Evolutionary conservation across 1,284 basidiomycete species (phyloP).

Genomic region (Polyporus tsugae): DNA sequence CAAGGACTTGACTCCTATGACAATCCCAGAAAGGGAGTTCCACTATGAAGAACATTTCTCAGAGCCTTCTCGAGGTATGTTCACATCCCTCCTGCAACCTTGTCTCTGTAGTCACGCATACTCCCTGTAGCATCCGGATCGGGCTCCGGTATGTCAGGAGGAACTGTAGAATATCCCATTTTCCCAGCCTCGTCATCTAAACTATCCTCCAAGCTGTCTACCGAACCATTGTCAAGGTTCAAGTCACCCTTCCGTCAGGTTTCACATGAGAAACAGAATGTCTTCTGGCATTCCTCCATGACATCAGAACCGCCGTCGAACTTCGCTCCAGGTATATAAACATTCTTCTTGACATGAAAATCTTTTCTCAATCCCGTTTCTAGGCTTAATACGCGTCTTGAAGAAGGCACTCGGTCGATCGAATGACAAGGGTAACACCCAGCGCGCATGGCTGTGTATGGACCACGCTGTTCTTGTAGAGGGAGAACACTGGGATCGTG

Average conservation of each 20-base stretch:
- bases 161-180: neutral
- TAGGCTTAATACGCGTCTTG: constrained; percentile 76
- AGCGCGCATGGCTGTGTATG: constrained; percentile 72
- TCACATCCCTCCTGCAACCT: neutral
- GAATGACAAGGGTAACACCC: constrained; percentile 58
- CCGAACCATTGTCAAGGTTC: constrained; percentile 11
- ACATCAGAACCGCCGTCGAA: constrained; percentile 65
- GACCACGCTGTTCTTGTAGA: constrained; percentile 67
- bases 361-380: constrained; percentile 34
- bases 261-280: constrained; percentile 46
- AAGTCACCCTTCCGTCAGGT: constrained; percentile 21
- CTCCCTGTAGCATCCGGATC: constrained; percentile 7
- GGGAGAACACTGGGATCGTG: constrained; percentile 63
- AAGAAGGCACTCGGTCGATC: constrained; percentile 61
- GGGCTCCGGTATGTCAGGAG: constrained; percentile 1
- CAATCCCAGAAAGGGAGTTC: constrained; percentile 45
- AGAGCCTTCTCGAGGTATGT: constrained; percentile 30
- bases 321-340: constrained; percentile 71
- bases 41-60: constrained; percentile 62
- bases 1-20: constrained; percentile 48
- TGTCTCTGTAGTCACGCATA: neutral
- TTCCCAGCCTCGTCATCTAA: constrained; percentile 2
- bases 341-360: neutral
- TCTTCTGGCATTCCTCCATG: constrained; percentile 70
- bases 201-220: constrained; percentile 17